Evolutionary conservation across 345 rosid genomes (phyloP).

Genomic region (Pugionium cornutum): DNA sequence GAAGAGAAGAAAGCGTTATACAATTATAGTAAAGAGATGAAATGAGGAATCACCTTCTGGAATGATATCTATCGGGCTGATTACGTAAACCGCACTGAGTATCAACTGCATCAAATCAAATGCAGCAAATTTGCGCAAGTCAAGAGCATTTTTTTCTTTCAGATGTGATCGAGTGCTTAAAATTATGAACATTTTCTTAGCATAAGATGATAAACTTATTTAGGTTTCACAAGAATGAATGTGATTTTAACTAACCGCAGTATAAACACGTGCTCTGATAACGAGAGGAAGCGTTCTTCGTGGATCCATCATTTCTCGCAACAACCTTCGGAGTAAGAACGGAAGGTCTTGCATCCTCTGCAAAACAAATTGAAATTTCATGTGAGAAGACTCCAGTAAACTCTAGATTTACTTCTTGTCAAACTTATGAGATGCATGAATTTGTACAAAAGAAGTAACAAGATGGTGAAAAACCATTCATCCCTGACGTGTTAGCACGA

Average conservation of each 20-base stretch:
- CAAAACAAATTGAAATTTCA: background rate
- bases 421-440: no score
- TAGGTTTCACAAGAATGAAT: slow-evolving; percentile 7
- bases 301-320: slow-evolving; percentile 78
- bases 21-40: slow-evolving; percentile 1
- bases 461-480: background rate
- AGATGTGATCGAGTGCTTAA: background rate
- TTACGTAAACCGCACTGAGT: slow-evolving; percentile 57
- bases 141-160: background rate
- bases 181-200: background rate
- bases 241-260: slow-evolving; percentile 55
- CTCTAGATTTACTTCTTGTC: background rate
- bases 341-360: slow-evolving; percentile 97
- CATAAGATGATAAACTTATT: background rate
- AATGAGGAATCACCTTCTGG: slow-evolving; percentile 66
- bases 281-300: slow-evolving; percentile 85
- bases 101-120: slow-evolving; percentile 52
- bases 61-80: slow-evolving; percentile 78
- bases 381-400: slow-evolving; percentile 2
- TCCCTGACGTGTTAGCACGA: background rate
- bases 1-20: background rate
- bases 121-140: slow-evolving; percentile 6
- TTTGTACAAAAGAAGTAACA: background rate
- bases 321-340: slow-evolving; percentile 71
- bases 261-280: slow-evolving; percentile 74